A percentile compares a stretch with the other conserved stretches of the same genome.
Evolutionary conservation across 2,329 filamentous ascomycete genomes (phyloP).

Genomic region (Sclerotiophoma versabilis): DNA sequence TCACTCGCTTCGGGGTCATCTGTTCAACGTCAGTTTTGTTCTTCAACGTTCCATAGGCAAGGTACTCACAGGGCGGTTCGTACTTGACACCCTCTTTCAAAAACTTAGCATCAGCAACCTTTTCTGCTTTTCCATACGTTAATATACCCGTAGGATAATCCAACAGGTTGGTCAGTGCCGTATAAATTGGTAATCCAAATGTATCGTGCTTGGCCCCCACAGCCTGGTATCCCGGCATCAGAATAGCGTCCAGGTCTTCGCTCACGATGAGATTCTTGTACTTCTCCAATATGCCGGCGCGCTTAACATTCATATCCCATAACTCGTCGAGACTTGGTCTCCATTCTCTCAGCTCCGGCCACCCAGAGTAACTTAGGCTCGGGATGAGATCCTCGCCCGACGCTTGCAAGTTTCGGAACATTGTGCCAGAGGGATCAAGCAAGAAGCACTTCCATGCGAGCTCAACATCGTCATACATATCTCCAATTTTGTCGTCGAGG

Average conservation of each 20-base stretch:
- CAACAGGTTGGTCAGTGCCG: slow-evolving; percentile 60
- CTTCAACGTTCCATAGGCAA: not conserved
- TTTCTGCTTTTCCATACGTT: slow-evolving; percentile 54
- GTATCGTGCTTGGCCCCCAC: slow-evolving; percentile 62
- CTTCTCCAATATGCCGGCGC: slow-evolving; percentile 42
- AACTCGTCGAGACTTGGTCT: slow-evolving; percentile 50
- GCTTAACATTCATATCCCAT: slow-evolving; percentile 52
- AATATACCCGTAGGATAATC: slow-evolving; percentile 62
- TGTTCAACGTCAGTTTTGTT: slow-evolving; percentile 23
- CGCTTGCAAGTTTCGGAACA: slow-evolving; percentile 41
- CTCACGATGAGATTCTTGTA: slow-evolving; percentile 54
- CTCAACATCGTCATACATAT: slow-evolving; percentile 42
- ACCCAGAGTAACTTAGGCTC: slow-evolving; percentile 47
- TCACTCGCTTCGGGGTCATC: slow-evolving; percentile 53
- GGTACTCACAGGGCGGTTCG: slow-evolving; percentile 47
- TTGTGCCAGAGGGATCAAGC: slow-evolving; percentile 48
- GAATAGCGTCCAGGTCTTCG: slow-evolving; percentile 58
- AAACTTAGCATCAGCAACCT: slow-evolving; percentile 50
- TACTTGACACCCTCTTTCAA: slow-evolving; percentile 37
- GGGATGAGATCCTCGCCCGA: slow-evolving; percentile 56
- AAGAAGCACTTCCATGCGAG: slow-evolving; percentile 54
- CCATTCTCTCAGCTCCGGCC: slow-evolving; percentile 42
- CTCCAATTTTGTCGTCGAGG: slow-evolving; percentile 37
- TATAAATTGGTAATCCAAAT: slow-evolving; percentile 57
- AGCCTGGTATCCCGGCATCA: slow-evolving; percentile 58